Base-by-base conservation (phyloP, 73 alveolate genomes). In the Diophrys sp. region DNA sequence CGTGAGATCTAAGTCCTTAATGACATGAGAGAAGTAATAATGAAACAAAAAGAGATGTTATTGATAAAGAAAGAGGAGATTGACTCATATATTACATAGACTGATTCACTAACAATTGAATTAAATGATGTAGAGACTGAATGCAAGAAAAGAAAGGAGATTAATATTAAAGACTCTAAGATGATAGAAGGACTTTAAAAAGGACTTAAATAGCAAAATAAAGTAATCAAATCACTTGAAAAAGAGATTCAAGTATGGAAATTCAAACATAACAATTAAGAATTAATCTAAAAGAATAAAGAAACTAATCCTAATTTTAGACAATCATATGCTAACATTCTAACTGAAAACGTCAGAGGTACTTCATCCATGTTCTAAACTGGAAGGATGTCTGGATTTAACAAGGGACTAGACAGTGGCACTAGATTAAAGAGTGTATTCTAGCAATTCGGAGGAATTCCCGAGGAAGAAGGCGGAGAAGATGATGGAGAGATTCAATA, bases 261-360 rank as follows among this genome's bases (percentile, higher is more conserved):
- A 32, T 67, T 77, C 27, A 77, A 77, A 66, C 54, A 32, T 32
- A 27, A 57, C 31, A 77, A 77, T 32, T 78, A 77, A 62, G 78
- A 77, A 54, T 34, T 77, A 27, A 77, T 77, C n/a, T 66, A 77
- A 33, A 67, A 67, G 44, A 77, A 54, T n/a, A 70, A n/a, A 1
- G 71, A 77, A 29, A 18, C 30, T 11, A 77, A 77, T 33, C 85
- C 85, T 24, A 23, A 57, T 14, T 77, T 77, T 57, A 56, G 72
- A 27, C 29, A 77, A 11, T 18, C 54, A 1, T 77, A 77, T 32
- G 34, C 67, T 31, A 24, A 67, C 1, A 30, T 44, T 44, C 18
- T 44, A 5, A 18, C n/a, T 11, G 62, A 44, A 44, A 44, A n/a
- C n/a, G n/a, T n/a, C n/a, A n/a, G n/a, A n/a, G n/a, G n/a, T n/a